Evolutionary conservation across 257 asterid genomes (phyloP), one percentile per base, ranked within the genome.

Genomic region (Echites panduratus): DNA sequence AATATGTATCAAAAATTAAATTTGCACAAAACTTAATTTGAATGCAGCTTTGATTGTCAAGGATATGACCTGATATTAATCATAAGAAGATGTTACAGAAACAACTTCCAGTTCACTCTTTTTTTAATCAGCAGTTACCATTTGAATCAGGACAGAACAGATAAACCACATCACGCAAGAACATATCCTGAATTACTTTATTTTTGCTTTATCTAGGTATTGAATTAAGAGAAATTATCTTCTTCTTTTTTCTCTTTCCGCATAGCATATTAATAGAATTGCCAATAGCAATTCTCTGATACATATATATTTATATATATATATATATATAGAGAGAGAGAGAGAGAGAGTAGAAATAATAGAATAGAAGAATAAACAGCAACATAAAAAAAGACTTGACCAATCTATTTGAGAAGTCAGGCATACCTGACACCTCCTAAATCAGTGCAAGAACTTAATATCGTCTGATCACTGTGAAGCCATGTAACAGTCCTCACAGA

Each of bases 401-500:
- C 40, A 61, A 27, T 11, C 43, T 29, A 27, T n/a, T 12, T 29
- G 11, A 14, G 9, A 27, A 27, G 43, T 6, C 29, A 38, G 41
- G 49, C 70, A 53, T 77, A 81, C 85, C 85, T 81, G 68, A 81
- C 85, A 9, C 85, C 82, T 44, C 82, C 85, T 38, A 72, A 75
- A 70, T 81, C 85, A 68, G 76, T 78, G 71, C 82, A 81, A 48
- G 82, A 81, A 68, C 85, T 78, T 78, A 81, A 76, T 44, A 81
- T 81, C 19, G 85, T 82, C 75, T 82, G 85, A 78, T 82, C 79
- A 26, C 83, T 81, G 63, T 81, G 83, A 32, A 82, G 81, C 85
- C 85, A 82, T 49, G 80, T 43, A 67, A 78, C 85, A 43, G 83
- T 70, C 73, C 83, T 66, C 38, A 82, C 77, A 11, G 83, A 75